A percentile compares a stretch with the other conserved stretches of the same genome.
phyloP scores from a whole-genome alignment of 805 yeast species.

The Alloascoidea hylecoeti region DNA sequence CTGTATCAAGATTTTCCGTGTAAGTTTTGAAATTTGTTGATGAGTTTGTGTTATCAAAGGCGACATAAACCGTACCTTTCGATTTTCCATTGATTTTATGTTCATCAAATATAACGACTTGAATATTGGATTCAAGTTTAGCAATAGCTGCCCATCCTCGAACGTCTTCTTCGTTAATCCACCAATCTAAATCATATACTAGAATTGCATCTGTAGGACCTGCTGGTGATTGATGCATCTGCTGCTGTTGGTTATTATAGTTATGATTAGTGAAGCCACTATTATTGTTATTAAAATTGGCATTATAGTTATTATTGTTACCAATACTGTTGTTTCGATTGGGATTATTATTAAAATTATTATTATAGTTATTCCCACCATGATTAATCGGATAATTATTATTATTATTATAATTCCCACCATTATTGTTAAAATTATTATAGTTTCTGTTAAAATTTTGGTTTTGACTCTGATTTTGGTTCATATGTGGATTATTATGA shows the following conservation, averaged over 20 bases:
- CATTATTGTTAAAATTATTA: neutral
- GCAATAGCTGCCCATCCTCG: slow-evolving; percentile 9
- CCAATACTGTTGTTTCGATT: neutral
- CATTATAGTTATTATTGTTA: neutral
- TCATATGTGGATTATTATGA: neutral
- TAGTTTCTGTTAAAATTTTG: neutral
- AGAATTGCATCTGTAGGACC: slow-evolving; percentile 8
- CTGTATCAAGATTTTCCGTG: neutral
- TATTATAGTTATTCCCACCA: neutral
- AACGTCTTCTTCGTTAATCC: slow-evolving; percentile 11
- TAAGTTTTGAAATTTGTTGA: slow-evolving; percentile 5
- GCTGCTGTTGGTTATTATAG: neutral
- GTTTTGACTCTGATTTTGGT: slow-evolving; percentile 1
- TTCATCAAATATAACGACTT: slow-evolving; percentile 9
- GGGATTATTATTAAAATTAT: neutral
- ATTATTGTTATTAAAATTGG: neutral
- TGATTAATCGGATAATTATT: neutral
- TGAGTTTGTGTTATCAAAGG: slow-evolving; percentile 5
- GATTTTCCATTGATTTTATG: slow-evolving; percentile 11
- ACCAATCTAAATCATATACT: slow-evolving; percentile 9
- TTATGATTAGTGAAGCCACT: neutral
- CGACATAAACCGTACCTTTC: slow-evolving; percentile 9
- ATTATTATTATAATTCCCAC: neutral
- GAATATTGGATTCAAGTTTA: slow-evolving; percentile 4
- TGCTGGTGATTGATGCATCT: slow-evolving; percentile 1